Evolutionary conservation across 257 asterid species (phyloP).

Genomic region (Cinchona pubescens): DNA sequence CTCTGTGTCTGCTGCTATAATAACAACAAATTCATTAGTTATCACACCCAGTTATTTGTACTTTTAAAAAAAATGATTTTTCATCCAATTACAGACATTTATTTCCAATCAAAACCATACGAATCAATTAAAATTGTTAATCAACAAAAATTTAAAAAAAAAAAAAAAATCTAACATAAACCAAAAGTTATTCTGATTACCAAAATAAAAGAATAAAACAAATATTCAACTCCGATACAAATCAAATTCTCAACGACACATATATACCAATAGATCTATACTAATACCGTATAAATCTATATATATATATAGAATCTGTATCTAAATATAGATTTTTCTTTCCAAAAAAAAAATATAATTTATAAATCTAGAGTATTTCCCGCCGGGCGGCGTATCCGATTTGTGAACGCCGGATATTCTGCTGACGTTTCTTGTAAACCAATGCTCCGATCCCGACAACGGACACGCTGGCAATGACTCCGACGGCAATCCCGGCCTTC

Average conservation of each 20-base stretch:
- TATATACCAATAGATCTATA: neutral
- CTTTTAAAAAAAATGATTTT: too few species aligned
- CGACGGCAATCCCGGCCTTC: slow-evolving; percentile 66
- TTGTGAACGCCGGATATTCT: slow-evolving; percentile 64
- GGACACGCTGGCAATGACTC: slow-evolving; percentile 49
- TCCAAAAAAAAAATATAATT: neutral
- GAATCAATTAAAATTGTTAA: neutral
- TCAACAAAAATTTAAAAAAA: neutral
- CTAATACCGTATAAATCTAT: neutral
- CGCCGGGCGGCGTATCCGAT: slow-evolving; percentile 48
- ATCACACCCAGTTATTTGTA: neutral
- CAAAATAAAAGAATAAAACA: slow-evolving; percentile 33
- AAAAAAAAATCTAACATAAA: too few species aligned
- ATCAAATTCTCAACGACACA: slow-evolving; percentile 1
- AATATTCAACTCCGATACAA: slow-evolving; percentile 13
- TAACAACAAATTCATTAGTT: neutral
- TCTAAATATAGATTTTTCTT: slow-evolving; percentile 5
- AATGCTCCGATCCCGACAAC: slow-evolving; percentile 45
- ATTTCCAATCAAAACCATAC: neutral
- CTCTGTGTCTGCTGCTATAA: neutral
- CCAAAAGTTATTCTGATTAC: slow-evolving; percentile 9
- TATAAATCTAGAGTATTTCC: slow-evolving; percentile 43
- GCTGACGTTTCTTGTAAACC: slow-evolving; percentile 69
- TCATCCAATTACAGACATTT: neutral
- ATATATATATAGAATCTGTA: slow-evolving; percentile 11